phyloP scores from a whole-genome alignment of 192 early-diverging fungal species.

The Allomyces arbusculus region DNA sequence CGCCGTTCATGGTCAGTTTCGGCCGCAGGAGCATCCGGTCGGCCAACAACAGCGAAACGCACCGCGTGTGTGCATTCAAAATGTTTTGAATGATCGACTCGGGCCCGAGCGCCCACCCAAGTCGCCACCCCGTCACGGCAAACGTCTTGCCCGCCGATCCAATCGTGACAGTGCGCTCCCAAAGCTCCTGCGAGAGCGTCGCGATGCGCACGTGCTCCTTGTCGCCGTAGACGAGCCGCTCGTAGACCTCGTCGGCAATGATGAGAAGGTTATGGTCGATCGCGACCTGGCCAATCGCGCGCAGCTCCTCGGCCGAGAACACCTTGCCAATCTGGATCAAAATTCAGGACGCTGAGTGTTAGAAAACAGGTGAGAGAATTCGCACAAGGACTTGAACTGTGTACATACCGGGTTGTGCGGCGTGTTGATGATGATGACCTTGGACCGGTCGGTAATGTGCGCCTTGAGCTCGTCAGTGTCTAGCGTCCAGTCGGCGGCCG shows the following conservation, averaged over 20 bases:
- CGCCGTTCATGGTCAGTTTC: too few relatives aligned
- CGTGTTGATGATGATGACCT: constrained; percentile 82
- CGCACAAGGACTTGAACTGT: neutral
- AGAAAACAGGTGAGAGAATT: neutral
- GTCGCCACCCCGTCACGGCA: constrained; percentile 90
- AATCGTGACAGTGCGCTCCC: constrained; percentile 82
- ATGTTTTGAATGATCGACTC: constrained; percentile 44
- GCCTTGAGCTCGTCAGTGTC: constrained; percentile 58
- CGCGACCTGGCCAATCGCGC: constrained; percentile 53
- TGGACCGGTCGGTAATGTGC: constrained; percentile 53
- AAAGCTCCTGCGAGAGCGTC: constrained; percentile 54
- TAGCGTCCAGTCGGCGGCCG: constrained; percentile 68
- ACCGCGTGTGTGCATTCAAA: constrained; percentile 57
- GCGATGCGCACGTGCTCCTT: constrained; percentile 49
- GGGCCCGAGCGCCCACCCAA: constrained; percentile 79
- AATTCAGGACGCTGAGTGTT: too few relatives aligned
- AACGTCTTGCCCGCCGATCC: constrained; percentile 85
- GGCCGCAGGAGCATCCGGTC: too few relatives aligned
- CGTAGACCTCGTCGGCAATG: constrained; percentile 86
- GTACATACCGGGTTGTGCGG: constrained; percentile 67
- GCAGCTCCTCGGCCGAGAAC: constrained; percentile 50
- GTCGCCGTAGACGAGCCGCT: constrained; percentile 69
- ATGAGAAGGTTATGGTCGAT: constrained; percentile 65
- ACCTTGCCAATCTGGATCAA: constrained; percentile 43
- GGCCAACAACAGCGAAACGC: too few relatives aligned